Conservation (phyloP, 2,329 filamentous ascomycete genomes). For the Colletotrichum sp. region DNA sequence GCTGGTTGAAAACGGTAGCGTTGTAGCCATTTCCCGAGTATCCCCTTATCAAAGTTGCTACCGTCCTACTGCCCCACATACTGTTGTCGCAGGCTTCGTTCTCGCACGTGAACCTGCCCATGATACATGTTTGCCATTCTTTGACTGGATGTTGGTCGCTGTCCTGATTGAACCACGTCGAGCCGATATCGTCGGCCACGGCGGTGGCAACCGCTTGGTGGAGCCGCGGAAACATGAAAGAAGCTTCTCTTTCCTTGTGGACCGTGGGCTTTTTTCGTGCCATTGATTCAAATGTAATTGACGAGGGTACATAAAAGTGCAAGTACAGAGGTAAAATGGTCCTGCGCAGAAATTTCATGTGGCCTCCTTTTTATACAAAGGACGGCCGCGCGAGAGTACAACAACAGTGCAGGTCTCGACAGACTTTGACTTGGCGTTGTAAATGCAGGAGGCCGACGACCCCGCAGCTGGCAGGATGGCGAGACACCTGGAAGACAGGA, state of each 20-base stretch:
- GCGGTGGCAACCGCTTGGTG: slow-evolving; percentile 7
- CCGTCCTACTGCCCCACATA: slow-evolving; percentile 36
- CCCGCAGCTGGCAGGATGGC: not conserved
- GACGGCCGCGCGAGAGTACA: not conserved
- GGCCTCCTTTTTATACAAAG: not conserved
- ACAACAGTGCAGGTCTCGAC: not conserved
- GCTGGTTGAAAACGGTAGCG: slow-evolving; percentile 40
- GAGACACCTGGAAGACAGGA: not conserved
- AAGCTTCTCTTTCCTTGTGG: not conserved
- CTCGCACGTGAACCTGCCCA: slow-evolving; percentile 36
- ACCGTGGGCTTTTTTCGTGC: not conserved
- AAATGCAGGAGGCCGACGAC: not conserved
- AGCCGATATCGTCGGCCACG: not conserved
- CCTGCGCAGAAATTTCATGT: rapidly evolving
- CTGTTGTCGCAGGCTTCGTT: slow-evolving; percentile 26
- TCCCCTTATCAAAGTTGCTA: slow-evolving; percentile 37
- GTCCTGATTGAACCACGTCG: slow-evolving; percentile 28
- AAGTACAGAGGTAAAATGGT: not conserved
- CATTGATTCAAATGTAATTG: not conserved
- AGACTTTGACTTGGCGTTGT: not conserved
- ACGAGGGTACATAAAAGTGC: not conserved
- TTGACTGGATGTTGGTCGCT: slow-evolving; percentile 17
- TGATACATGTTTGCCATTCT: slow-evolving; percentile 31
- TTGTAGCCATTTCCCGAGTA: slow-evolving; percentile 36
- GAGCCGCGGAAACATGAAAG: not conserved